Conservation (phyloP, 768 basidiomycete species). For the Boletus vermiculosoides region DNA sequence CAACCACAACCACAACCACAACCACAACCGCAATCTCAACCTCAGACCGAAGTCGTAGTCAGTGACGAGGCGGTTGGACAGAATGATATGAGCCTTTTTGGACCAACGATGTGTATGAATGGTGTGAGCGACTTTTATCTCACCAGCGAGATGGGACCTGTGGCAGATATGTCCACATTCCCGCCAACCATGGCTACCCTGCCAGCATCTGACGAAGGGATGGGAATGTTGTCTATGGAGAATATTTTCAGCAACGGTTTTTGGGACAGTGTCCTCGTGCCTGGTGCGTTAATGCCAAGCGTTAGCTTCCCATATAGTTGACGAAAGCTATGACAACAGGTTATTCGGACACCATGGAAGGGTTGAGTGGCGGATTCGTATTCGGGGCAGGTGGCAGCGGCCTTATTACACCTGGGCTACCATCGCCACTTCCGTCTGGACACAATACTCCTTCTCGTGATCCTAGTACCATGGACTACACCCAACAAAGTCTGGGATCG, state of each 20-base stretch:
- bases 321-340: conserved; percentile 42
- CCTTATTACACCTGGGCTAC: conserved; percentile 71
- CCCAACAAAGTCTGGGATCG: conserved; percentile 26
- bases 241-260: conserved; percentile 75
- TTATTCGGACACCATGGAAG: conserved; percentile 77
- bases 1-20: conserved; percentile 20
- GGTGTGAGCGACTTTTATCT: conserved; percentile 59
- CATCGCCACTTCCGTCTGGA: conserved; percentile 61
- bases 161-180: conserved; percentile 78
- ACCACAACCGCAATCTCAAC: conserved; percentile 17
- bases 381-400: conserved; percentile 84
- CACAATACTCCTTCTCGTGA: conserved; percentile 40
- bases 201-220: conserved; percentile 39
- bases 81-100: conserved; percentile 33
- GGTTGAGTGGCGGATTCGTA: conserved; percentile 81
- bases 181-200: conserved; percentile 80
- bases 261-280: conserved; percentile 87
- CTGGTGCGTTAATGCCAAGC: conserved; percentile 50
- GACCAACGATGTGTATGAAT: conserved; percentile 18
- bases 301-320: background rate
- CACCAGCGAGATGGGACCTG: conserved; percentile 82
- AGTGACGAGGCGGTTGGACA: conserved; percentile 20
- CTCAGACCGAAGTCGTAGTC: conserved; percentile 18
- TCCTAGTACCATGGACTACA: conserved; percentile 25
- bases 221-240: conserved; percentile 72